Percentiles rank a stretch among this genome's conserved stretches.
These are phyloP conservation scores for Helicostylum pulchrum DNA, from an alignment of 192 early-diverging fungal genomes.

Conservation along the genomic window DNA sequence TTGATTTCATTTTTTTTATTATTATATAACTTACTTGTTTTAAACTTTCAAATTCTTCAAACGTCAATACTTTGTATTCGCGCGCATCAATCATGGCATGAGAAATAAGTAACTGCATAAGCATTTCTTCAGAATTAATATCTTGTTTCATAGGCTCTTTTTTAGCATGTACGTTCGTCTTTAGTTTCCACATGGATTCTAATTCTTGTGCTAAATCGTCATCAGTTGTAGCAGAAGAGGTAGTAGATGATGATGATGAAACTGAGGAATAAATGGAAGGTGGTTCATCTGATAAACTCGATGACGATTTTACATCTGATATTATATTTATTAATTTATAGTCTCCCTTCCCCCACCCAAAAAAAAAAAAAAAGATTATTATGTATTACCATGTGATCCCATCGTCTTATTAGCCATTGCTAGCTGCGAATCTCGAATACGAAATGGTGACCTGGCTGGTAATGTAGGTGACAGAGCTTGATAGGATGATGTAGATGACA, in stretches of 20 bases:
- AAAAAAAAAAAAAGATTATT: slow-evolving; percentile 6
- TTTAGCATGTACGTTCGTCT: background rate
- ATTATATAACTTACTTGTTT: slow-evolving; percentile 42
- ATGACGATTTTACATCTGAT: background rate
- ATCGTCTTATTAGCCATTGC: background rate
- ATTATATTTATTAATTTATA: background rate
- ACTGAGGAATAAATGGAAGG: slow-evolving; percentile 4
- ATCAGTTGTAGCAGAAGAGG: background rate
- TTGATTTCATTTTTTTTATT: background rate
- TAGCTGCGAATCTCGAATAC: slow-evolving; percentile 18
- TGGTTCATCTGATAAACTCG: background rate
- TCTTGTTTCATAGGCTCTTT: background rate
- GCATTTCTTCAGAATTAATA: slow-evolving; percentile 18
- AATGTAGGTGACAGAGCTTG: background rate
- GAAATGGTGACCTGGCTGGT: slow-evolving; percentile 13
- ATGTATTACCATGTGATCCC: slow-evolving; percentile 18
- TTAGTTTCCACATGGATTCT: slow-evolving; percentile 16
- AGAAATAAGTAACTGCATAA: slow-evolving; percentile 40
- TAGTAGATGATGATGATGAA: background rate
- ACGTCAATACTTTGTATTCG: slow-evolving; percentile 47
- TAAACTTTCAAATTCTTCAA: slow-evolving; percentile 51
- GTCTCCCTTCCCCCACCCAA: background rate
- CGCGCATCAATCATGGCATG: slow-evolving; percentile 55
- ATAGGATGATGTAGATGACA: slow-evolving; percentile 1
- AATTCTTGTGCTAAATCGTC: slow-evolving; percentile 6